phyloP scores from a whole-genome alignment of 2,329 filamentous ascomycete species.

The Pseudogymnoascus verrucosus region DNA sequence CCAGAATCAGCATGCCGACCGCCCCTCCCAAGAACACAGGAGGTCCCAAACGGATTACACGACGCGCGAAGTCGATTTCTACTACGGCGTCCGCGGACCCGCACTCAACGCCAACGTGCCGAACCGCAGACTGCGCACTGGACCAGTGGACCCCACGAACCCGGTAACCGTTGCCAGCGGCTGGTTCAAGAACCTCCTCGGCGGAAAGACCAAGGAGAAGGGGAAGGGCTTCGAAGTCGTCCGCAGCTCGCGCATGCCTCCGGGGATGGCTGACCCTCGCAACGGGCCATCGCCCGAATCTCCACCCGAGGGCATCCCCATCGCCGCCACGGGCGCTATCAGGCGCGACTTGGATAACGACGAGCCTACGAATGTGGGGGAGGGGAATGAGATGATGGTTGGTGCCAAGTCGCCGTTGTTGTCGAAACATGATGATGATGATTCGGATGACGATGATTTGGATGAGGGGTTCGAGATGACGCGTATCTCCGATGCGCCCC shows the following conservation, averaged over 20 bases:
- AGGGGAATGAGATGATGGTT: slow-evolving; percentile 10
- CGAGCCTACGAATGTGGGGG: slow-evolving; percentile 32
- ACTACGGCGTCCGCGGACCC: slow-evolving; percentile 86
- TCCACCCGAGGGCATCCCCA: slow-evolving; percentile 57
- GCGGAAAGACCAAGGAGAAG: slow-evolving; percentile 85
- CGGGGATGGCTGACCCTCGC: slow-evolving; percentile 55
- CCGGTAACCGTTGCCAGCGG: slow-evolving; percentile 82
- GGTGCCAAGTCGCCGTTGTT: neutral
- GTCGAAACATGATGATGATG: neutral
- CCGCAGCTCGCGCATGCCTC: slow-evolving; percentile 77
- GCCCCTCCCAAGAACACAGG: slow-evolving; percentile 19
- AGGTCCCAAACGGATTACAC: slow-evolving; percentile 67
- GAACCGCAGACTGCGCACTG: slow-evolving; percentile 81
- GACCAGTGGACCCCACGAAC: slow-evolving; percentile 87
- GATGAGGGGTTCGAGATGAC: slow-evolving; percentile 35
- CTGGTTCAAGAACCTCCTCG: slow-evolving; percentile 76
- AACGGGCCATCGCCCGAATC: slow-evolving; percentile 56
- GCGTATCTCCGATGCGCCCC: slow-evolving; percentile 41
- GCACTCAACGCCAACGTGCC: slow-evolving; percentile 75
- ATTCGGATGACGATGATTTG: slow-evolving; percentile 26
- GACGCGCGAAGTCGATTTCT: slow-evolving; percentile 92
- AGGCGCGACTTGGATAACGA: slow-evolving; percentile 9
- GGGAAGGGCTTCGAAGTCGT: slow-evolving; percentile 97
- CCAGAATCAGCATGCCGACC: slow-evolving; percentile 24
- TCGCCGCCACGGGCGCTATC: slow-evolving; percentile 45